A percentile compares a stretch with the other conserved stretches of the same genome.
These are phyloP conservation scores for Geotrichum aggregatum DNA, from an alignment of 1,139 yeast species.

Conservation along the genomic window DNA sequence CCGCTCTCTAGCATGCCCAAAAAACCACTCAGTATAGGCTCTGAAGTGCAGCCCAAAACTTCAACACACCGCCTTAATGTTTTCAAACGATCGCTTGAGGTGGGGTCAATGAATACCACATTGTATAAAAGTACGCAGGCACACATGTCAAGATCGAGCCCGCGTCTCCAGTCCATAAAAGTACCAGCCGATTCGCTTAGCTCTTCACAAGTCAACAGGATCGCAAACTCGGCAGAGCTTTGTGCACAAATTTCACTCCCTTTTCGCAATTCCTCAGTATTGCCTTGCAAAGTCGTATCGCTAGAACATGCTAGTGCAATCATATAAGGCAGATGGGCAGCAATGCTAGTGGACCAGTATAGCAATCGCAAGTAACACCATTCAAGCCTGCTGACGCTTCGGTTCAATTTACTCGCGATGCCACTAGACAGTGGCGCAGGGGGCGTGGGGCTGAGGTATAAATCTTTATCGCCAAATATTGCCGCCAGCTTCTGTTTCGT, in stretches of 20 bases:
- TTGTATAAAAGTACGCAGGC: not conserved
- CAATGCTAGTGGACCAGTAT: slow-evolving; percentile 4
- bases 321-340: not conserved
- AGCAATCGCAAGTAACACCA: slow-evolving; percentile 8
- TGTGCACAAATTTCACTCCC: not conserved
- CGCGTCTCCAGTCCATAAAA: not conserved
- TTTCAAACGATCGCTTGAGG: not conserved
- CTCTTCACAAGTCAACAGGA: not conserved
- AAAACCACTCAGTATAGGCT: not conserved
- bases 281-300: not conserved
- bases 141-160: not conserved
- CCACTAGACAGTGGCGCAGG: slow-evolving; percentile 9
- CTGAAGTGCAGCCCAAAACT: not conserved
- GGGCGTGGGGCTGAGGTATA: slow-evolving; percentile 1
- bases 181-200: not conserved
- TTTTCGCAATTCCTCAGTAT: not conserved
- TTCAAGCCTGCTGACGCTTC: not conserved
- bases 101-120: not conserved
- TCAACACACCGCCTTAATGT: not conserved
- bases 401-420: slow-evolving; percentile 2
- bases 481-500: not conserved
- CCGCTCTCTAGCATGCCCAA: not conserved
- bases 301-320: not conserved
- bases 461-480: slow-evolving; percentile 7
- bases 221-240: not conserved